Percentiles rank a stretch among this genome's conserved stretches.
Conservation (phyloP, 352 stramenopile species). For the Globisporangium acanthophoron region DNA sequence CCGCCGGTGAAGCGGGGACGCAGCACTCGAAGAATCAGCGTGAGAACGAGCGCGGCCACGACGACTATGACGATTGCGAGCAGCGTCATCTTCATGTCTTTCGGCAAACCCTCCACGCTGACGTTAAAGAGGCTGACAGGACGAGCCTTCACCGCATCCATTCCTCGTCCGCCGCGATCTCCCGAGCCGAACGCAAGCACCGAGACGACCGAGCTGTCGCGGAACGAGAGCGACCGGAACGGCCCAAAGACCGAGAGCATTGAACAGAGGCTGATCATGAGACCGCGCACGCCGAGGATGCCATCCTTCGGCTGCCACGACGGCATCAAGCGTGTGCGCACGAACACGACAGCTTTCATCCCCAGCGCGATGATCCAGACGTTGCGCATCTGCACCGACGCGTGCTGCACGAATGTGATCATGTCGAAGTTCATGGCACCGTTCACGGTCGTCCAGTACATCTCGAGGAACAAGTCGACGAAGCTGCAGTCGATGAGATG, state of each 20-base stretch:
- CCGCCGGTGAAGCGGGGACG: conserved; percentile 1
- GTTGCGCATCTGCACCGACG: conserved; percentile 37
- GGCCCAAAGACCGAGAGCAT: conserved; percentile 30
- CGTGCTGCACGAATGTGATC: conserved; percentile 22
- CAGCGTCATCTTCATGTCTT: conserved; percentile 18
- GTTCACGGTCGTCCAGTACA: conserved; percentile 25
- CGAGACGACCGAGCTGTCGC: conserved; percentile 9
- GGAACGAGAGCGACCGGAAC: conserved; percentile 17
- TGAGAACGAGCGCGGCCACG: conserved; percentile 6
- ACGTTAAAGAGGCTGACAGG: conserved; percentile 13
- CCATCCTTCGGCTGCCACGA: conserved; percentile 17
- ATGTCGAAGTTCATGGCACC: conserved; percentile 16
- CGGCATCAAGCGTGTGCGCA: conserved; percentile 13
- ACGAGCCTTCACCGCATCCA: background rate
- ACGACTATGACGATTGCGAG: conserved; percentile 8
- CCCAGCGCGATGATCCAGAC: conserved; percentile 38
- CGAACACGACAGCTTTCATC: conserved; percentile 16
- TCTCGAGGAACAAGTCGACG: conserved; percentile 30
- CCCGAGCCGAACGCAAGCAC: conserved; percentile 5
- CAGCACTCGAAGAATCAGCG: conserved; percentile 1
- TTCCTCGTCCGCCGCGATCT: background rate
- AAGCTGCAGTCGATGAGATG: conserved; percentile 38
- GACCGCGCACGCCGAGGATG: conserved; percentile 22
- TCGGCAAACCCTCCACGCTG: conserved; percentile 12
- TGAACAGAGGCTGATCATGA: conserved; percentile 30